Base-by-base conservation (phyloP, 352 stramenopile genomes). In the Phytophthora melonis region DNA sequence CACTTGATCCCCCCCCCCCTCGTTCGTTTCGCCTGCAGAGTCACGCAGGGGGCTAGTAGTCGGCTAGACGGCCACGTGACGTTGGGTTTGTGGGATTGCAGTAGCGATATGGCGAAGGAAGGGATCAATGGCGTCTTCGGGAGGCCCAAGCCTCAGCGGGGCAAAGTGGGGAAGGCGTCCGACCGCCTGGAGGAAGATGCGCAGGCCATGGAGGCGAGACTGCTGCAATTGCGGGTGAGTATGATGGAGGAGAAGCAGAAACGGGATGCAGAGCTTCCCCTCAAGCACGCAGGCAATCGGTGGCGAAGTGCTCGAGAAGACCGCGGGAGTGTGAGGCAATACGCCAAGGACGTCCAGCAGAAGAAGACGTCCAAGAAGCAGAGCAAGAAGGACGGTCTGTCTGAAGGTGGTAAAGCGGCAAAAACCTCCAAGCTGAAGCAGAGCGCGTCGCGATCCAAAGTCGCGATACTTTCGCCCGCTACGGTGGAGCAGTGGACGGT, bases 241-340 rank as follows among this genome's bases (percentile, higher is more conserved):
- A 88, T 94, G 83, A 64, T 83, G 3, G 80, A 93, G 57, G 86
- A 95, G 54, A 91, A 92, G 58, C 68, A 89, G 57, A 85, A 82
- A 49, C 74, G 87, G 16, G 82, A 93, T 32, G 73, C 72, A 32
- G 77, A 90, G 21, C 63, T 84, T 1, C 84, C 86, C 0, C 63
- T 77, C 13, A 93, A 93, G 62, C 86, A 93, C 25, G 80, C 76
- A 27, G 88, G 88, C 5, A 93, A 79, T 43, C 79, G 88, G 19
- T 95, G 88, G 88, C 84, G 88, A 3, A 95, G 88, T 55, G 88
- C 88, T 1, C 82, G 89, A 34, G 86, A 94, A 72, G 82, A 87
- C 30, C 84, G 89, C 57, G 88, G 88, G 1, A 95, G 82, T 61
- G 79, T 95, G 52, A 80, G 87, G 50, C 82, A 85, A 14, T 95